Conservation (phyloP, 768 basidiomycete species). For the Kwoniella shandongensis region DNA sequence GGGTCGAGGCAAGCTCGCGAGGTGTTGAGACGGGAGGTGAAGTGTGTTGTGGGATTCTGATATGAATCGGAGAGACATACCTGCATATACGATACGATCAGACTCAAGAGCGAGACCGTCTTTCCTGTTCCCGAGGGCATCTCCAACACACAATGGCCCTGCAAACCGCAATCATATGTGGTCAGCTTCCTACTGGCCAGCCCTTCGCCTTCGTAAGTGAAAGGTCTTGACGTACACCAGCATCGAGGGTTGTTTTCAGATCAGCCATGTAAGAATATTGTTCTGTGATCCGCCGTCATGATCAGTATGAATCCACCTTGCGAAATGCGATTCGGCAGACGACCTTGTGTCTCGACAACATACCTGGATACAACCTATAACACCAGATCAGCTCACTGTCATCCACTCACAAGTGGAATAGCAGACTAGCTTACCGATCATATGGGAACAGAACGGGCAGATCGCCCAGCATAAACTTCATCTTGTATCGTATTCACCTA, state of each 20-base stretch:
- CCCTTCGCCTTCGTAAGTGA: no score
- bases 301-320: slow-evolving; percentile 3
- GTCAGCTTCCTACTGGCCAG: no score
- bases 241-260: slow-evolving; percentile 92
- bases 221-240: slow-evolving; percentile 62
- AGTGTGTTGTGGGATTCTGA: no score
- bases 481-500: slow-evolving; percentile 13
- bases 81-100: slow-evolving; percentile 98
- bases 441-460: slow-evolving; percentile 53
- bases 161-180: slow-evolving; percentile 1
- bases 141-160: slow-evolving; percentile 99
- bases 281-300: slow-evolving; percentile 59
- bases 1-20: no score
- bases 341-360: no score
- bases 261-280: slow-evolving; percentile 99
- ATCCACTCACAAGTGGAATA: no score
- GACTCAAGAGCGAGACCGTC: slow-evolving; percentile 88
- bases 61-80: slow-evolving; percentile 55
- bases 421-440: slow-evolving; percentile 34
- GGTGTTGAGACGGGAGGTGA: no score
- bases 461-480: slow-evolving; percentile 49
- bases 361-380: slow-evolving; percentile 93
- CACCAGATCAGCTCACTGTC: slow-evolving; percentile 64
- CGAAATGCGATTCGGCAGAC: slow-evolving; percentile 6
- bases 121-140: slow-evolving; percentile 99